These are phyloP conservation scores for Nyctanthes arbortristis DNA, from an alignment of 257 asterid species.

Conservation along the genomic window DNA sequence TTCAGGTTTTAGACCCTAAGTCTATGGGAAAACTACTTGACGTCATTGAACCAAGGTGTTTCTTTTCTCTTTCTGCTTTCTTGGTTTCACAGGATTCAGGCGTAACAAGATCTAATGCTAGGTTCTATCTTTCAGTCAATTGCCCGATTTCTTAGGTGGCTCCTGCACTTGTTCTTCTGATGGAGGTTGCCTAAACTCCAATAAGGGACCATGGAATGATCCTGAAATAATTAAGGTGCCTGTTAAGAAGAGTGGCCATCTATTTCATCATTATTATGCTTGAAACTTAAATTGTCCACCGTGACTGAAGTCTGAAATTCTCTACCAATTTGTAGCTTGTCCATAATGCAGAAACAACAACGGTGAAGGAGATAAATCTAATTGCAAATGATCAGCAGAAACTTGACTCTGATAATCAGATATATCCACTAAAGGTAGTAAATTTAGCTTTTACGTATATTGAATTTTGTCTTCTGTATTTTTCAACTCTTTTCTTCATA, in stretches of 20 bases:
- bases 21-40: constrained; percentile 75
- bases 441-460: constrained; percentile 3
- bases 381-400: constrained; percentile 48
- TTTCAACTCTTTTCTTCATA: constrained; percentile 4
- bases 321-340: constrained; percentile 55
- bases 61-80: not conserved
- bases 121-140: constrained; percentile 55
- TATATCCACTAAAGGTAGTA: constrained; percentile 55
- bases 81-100: not conserved
- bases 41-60: constrained; percentile 74
- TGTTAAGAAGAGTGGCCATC: not conserved
- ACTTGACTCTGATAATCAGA: constrained; percentile 38
- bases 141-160: constrained; percentile 94
- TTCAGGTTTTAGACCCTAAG: constrained; percentile 79
- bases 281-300: not conserved
- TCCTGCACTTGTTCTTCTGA: constrained; percentile 77
- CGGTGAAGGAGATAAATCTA: constrained; percentile 44
- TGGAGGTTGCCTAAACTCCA: constrained; percentile 91
- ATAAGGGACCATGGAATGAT: constrained; percentile 95
- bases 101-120: constrained; percentile 24
- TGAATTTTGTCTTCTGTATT: constrained; percentile 4
- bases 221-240: constrained; percentile 86
- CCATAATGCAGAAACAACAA: constrained; percentile 49
- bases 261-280: not conserved
- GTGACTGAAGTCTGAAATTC: constrained; percentile 15